Base-by-base conservation (phyloP, 108 stramenopile species). In the Cyclotella baltica region DNA sequence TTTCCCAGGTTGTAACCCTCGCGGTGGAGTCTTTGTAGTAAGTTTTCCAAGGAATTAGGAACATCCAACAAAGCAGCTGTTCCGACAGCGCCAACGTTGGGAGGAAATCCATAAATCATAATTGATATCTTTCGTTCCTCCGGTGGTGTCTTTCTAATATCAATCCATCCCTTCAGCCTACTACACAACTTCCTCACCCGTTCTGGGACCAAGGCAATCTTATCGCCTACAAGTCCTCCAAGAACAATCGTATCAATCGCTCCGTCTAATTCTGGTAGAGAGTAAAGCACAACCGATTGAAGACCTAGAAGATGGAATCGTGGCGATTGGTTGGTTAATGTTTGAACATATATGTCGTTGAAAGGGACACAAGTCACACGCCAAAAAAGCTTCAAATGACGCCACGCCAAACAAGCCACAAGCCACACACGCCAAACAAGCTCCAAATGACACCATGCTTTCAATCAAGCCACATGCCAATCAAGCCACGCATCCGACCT, bases 51-150 rank as follows among this genome's bases (percentile, higher is more conserved):
- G 0, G 91, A 92, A 63, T 76, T 63, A 0, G 95, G 95, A 15
- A 96, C 95, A 62, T 96, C 92, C 46, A 96, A 62, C 51, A 96
- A 69, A 30, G 95, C 95, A 46, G 95, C 95, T 10, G 95, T 96
- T 20, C 95, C 95, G 15, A 93, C 91, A 16, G 95, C 95, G 23
- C 95, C 95, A 20, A 93, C 92, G 64, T 93, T 96, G 6, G 95
- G 95, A 27, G 95, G 95, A 62, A 96, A 96, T 1, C 95, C 95
- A 85, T 93, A 96, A 0, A 92, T 23, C 48, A 88, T 56, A n/a
- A 96, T 86, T 28, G 88, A 82, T 56, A 96, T 38, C 37, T 74
- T 85, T 62, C 87, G 77, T 27, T 91, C 86, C 29, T 62, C 50
- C 0, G 73, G 74, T 9, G 86, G 88, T 31, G 92, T 90, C 61